Evolutionary conservation across 352 stramenopile species (phyloP).

Genomic region (Pythium angustatum): DNA sequence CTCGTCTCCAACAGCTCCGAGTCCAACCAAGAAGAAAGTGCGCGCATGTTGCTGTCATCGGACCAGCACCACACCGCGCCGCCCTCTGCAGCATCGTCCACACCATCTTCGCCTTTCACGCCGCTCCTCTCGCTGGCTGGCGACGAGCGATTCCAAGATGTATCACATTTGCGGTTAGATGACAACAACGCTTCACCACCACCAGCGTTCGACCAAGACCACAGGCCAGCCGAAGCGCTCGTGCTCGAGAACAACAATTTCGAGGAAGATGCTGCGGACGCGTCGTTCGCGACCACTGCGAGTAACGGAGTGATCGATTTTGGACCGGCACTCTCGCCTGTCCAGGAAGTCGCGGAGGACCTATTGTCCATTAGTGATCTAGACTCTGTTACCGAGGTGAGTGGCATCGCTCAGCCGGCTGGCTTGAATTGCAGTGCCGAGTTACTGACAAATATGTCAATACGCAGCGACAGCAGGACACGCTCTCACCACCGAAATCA

Average conservation of each 20-base stretch:
- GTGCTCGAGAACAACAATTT: conserved; percentile 17
- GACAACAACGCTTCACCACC: not conserved
- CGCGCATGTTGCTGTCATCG: not conserved
- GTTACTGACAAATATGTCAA: too few species aligned
- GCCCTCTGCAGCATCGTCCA: conserved; percentile 10
- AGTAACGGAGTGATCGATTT: conserved; percentile 5
- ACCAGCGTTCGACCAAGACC: not conserved
- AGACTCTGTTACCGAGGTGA: conserved; percentile 17
- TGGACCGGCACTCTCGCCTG: conserved; percentile 14
- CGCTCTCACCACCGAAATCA: conserved; percentile 8
- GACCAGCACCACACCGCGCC: conserved; percentile 3
- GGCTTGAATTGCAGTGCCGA: too few species aligned
- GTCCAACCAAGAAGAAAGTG: conserved; percentile 23
- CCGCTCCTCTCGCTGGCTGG: not conserved
- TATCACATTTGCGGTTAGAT: conserved; percentile 15
- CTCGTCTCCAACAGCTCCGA: conserved; percentile 26
- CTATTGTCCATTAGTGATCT: conserved; percentile 20
- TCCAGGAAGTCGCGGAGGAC: conserved; percentile 25
- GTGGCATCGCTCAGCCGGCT: not conserved
- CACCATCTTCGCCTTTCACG: conserved; percentile 14
- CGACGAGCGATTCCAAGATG: not conserved
- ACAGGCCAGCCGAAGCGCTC: conserved; percentile 1
- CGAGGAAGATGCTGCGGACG: not conserved
- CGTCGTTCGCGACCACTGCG: not conserved
- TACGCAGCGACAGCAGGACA: conserved; percentile 23